Evolutionary conservation across 31 red algal species (phyloP), one percentile per base, ranked within the genome.

Genomic region (Endocladia muricata): DNA sequence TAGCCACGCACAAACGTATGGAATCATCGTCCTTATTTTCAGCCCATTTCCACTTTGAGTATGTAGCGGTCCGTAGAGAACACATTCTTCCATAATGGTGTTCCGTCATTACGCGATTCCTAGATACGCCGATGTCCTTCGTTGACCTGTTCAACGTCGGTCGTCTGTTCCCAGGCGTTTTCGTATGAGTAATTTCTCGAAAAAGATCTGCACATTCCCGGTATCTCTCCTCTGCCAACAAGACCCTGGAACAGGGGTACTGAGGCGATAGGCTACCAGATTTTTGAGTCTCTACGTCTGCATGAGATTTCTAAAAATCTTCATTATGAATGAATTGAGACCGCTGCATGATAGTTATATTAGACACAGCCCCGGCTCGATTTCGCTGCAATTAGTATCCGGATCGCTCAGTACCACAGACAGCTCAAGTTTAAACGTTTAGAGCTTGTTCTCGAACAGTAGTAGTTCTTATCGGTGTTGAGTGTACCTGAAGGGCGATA

Each of bases 161-260:
- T 9, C 23, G 51, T 44, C n/a, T 31, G 9, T 23, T 51, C 25
- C 25, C 41, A 30, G 62, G 62, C 4, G n/a, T 72, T 72, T 39
- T 43, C 36, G 17, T 52, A 17, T 0, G 68, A 42, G 4, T 43
- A 22, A 72, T 44, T 8, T 22, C 0, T 17, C 34, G n/a, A 0
- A 22, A 9, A 72, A 72, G 17, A 29, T 72, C 37, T 21, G 21
- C 9, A 21, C 36, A 4, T 11, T 1, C 68, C 51, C 51, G 68
- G 41, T 72, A 72, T 7, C 68, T 42, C 41, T 72, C 51, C 3
- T 72, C 68, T 31, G 41, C 68, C 22, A 72, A 25, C 13, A 17
- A 13, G 22, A 42, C 68, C 68, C 68, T 21, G 7, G 43, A 13
- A 0, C 25, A 49, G 9, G 68, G 9, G n/a, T 72, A 72, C 35